Base-by-base conservation (phyloP, 1,284 basidiomycete species). In the Peniophora sp. region DNA sequence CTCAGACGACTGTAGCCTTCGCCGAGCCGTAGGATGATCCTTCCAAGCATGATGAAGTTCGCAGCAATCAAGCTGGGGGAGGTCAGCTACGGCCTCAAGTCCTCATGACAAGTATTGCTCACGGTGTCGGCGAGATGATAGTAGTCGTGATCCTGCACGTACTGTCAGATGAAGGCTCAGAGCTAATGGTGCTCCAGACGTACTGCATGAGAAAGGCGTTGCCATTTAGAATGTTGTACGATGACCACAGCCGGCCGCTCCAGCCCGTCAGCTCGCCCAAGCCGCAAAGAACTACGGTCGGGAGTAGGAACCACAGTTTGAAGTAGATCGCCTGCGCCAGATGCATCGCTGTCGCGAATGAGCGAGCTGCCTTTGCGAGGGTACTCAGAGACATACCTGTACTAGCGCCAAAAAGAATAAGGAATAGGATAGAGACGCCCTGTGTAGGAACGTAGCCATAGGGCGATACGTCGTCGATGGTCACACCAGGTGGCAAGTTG, bases 241-340 rank as follows among this genome's bases (percentile, higher is more conserved):
- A 62, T 3, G 64, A 65, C 66, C 66, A 67, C n/a, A 62, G 51
- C 10, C 64, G 57, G 15, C 59, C 64, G 23, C 49, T 50, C 76
- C 76, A 78, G 10, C 75, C 76, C 12, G 79, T 55, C 9, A 77
- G 55, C 61, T 85, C 82, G 3, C 74, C 62, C 1, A 70, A 15
- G 9, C 76, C 78, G 32, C 73, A 73, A 0, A 76, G 58, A 17
- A 73, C 62, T 8, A 73, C 68, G 0, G 81, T 82, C 0, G 73
- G 74, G 34, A 81, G 58, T 6, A 80, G 60, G 64, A 72, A 78
- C 74, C 77, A 82, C 48, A 72, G 65, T 14, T 70, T 68, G 47
- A 58, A 69, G 18, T 57, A 58, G 6, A 73, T 51, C 0, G 73
- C 71, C 58, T 81, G 74, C 5, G 56, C 61, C 9, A 72, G 37